These are phyloP conservation scores for Plenodomus biglobosus DNA, from an alignment of 2,329 filamentous ascomycete genomes.

Conservation along the genomic window DNA sequence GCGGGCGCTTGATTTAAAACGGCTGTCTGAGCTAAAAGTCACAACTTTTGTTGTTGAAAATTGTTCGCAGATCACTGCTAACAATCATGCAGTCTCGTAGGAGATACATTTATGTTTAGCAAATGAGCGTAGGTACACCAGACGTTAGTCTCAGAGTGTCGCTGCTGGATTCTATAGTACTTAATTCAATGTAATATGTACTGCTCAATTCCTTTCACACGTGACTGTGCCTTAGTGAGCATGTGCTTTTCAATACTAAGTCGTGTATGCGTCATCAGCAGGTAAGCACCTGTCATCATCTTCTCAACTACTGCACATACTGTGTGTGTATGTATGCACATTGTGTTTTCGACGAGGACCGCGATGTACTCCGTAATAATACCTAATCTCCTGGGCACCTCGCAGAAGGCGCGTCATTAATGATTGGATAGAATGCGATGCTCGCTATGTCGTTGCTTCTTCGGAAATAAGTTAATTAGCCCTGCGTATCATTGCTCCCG, in stretches of 20 bases:
- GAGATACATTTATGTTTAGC: background rate
- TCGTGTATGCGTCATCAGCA: too few relatives aligned
- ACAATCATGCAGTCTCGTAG: conserved; percentile 5
- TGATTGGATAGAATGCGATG: background rate
- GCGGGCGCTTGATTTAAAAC: conserved; percentile 67
- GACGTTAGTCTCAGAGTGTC: background rate
- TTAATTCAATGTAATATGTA: background rate
- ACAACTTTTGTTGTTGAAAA: conserved; percentile 8
- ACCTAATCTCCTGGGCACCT: too few relatives aligned
- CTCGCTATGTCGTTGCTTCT: background rate
- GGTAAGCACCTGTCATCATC: too few relatives aligned
- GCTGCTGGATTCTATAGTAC: background rate
- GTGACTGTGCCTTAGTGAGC: too few relatives aligned
- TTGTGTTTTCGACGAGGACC: too few relatives aligned
- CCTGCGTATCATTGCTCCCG: conserved; percentile 26
- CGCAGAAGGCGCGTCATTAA: background rate
- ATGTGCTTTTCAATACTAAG: too few relatives aligned
- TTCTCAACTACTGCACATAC: too few relatives aligned
- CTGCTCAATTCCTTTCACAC: background rate
- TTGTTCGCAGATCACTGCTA: conserved; percentile 11
- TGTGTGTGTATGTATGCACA: too few relatives aligned
- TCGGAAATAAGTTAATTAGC: conserved; percentile 5
- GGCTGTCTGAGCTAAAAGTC: conserved; percentile 61
- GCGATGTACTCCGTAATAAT: too few relatives aligned
- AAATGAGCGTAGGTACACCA: too few relatives aligned